Percentiles rank a stretch among this genome's conserved stretches.
These are phyloP conservation scores for Neopestalotiopsis clavispora DNA, from an alignment of 2,329 filamentous ascomycete genomes.

Conservation along the genomic window DNA sequence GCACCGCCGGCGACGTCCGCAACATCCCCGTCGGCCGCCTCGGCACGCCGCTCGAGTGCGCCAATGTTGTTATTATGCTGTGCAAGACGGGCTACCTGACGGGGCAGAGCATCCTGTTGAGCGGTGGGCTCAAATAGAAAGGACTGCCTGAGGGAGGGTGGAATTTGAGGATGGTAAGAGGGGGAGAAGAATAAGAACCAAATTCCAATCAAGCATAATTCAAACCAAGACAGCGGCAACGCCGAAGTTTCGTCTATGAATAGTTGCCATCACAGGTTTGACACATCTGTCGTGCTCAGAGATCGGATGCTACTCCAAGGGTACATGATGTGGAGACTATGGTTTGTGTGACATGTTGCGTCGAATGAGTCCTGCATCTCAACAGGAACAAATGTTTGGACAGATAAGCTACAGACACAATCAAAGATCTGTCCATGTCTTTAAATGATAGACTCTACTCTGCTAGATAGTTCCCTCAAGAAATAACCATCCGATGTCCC, in stretches of 20 bases:
- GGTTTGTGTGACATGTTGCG: not conserved
- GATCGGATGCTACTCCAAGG: not conserved
- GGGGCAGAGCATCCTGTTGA: slow-evolving; percentile 58
- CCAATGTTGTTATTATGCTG: slow-evolving; percentile 65
- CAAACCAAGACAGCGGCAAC: not conserved
- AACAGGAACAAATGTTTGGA: not conserved
- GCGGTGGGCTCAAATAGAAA: slow-evolving; percentile 53
- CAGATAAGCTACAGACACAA: too few relatives aligned
- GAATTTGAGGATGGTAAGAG: too few relatives aligned
- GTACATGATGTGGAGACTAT: not conserved
- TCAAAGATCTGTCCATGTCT: too few relatives aligned
- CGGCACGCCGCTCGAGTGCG: slow-evolving; percentile 63
- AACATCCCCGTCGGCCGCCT: slow-evolving; percentile 64
- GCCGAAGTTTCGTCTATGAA: slow-evolving; percentile 1
- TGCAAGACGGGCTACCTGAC: slow-evolving; percentile 65
- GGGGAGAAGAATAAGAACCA: too few relatives aligned
- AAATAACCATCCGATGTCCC: not conserved
- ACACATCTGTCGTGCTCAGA: not conserved
- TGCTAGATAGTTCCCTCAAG: not conserved
- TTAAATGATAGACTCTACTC: too few relatives aligned
- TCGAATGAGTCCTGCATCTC: not conserved
- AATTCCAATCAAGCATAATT: not conserved
- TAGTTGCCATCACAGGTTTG: not conserved
- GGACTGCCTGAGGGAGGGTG: too few relatives aligned
- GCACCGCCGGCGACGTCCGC: slow-evolving; percentile 61